Evolutionary conservation across 768 basidiomycete genomes (phyloP), one percentile per base, ranked within the genome.

Genomic region (Leccinum obscurum): DNA sequence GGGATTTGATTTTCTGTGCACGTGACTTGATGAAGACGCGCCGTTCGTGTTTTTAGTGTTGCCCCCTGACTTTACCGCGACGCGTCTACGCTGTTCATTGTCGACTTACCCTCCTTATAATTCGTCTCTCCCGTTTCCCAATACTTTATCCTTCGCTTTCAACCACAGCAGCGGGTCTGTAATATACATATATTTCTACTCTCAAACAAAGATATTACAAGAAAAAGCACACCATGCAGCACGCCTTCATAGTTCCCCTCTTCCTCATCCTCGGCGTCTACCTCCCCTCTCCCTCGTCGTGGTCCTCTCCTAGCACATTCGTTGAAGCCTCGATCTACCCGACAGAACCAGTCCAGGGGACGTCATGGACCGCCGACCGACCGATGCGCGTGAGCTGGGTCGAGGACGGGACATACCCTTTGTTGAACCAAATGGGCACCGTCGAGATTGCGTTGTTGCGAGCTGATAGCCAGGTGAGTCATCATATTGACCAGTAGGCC

Each of bases 391-490:
- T 86, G 4, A 77, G 68, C 4, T 89, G 87, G 87, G 70, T 68
- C 39, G 85, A 88, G 44, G 80, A 84, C 49, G 68, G 71, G 6
- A 67, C 50, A 1, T 62, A 62, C 8, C 86, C 87, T 0, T 64
- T 66, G 22, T 60, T 87, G 6, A 56, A 57, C 34, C 68, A 78
- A 13, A 78, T 84, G 72, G 79, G 81, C 1, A 60, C 62, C 1
- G 55, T 85, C 26, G 70, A 70, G 7, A 79, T 88, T 8, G 76
- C 82, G 44, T 74, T 88, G 5, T 83, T 78, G 65, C 66, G 70
- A 10, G 8, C 9, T 10, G 72, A 76, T 26, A 35, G 17, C 20
- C 30, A 53, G 34, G 52, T 53, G 34, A 35, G 52, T 32, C 22
- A 2, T 50, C 49, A 4, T 20, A n/a, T 9, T 10, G 2, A n/a